Base-by-base conservation (phyloP, 2,329 filamentous ascomycete species). In the Pseudogymnoascus verrucosus region DNA sequence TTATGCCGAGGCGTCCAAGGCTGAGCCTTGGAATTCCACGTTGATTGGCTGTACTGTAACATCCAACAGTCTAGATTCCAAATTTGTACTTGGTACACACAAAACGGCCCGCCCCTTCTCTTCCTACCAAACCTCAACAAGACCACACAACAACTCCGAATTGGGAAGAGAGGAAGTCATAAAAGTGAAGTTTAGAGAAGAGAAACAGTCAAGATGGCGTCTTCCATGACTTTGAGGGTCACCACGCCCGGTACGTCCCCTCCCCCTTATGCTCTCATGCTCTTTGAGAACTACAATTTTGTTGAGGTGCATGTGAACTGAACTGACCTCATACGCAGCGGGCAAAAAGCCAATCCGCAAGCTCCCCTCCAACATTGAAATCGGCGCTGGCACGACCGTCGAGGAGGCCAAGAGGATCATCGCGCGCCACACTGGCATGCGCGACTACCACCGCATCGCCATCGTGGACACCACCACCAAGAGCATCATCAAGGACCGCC, bases 401-500 rank as follows among this genome's bases (percentile, higher is more conserved):
- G 84, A 88, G 69, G 81, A 85, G 71, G 78, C 84, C 67, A 87
- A 88, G 78, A 75, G 76, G 42, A 69, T 76, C 42, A 76, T 88
- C 63, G 84, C 85, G 37, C 78, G 79, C 67, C 74, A 78, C 67
- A 74, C 79, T 14, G 78, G 78, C 54, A 77, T 85, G 59, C 73
- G 75, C 65, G 85, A 88, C 74, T 79, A 78, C 72, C 86, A 88
- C 75, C 83, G 84, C 64, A 78, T 88, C 66, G 85, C 85, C 31
- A 76, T 88, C 64, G 86, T 82, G 70, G 82, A 87, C 67, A 81
- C 85, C 0, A 74, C 78, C 40, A 84, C 81, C 65, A 84, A 82
- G 75, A 86, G 85, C 79, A 85, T 82, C 19, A 73, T 88, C 68
- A 87, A 86, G 76, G 80, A 88, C 75, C 81, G 84, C 68, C 82